Evolutionary conservation across 768 basidiomycete species (phyloP).

Genomic region (Tulasnella sp.): DNA sequence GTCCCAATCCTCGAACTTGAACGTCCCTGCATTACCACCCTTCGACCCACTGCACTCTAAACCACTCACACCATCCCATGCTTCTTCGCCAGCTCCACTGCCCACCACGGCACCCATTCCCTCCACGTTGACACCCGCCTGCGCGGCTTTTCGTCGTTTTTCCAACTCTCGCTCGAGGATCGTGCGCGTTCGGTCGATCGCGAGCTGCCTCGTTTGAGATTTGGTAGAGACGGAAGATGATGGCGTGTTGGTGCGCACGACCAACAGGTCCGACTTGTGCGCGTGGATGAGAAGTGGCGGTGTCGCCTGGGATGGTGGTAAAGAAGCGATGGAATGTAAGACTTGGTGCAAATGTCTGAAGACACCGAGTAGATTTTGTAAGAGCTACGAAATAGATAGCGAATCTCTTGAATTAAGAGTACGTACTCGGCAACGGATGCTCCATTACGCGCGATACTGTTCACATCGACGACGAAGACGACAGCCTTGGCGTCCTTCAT

Average conservation of each 20-base stretch:
- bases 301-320: constrained; percentile 54
- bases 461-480: constrained; percentile 71
- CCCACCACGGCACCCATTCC: constrained; percentile 56
- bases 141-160: constrained; percentile 39
- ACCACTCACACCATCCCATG: constrained; percentile 37
- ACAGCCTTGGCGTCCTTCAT: constrained; percentile 50
- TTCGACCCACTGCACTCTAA: constrained; percentile 51
- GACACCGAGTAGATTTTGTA: background rate
- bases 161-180: constrained; percentile 79
- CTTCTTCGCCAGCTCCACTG: constrained; percentile 21
- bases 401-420: background rate
- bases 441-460: constrained; percentile 64
- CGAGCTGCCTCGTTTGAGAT: constrained; percentile 29
- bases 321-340: constrained; percentile 54
- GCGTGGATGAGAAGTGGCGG: constrained; percentile 59
- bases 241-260: constrained; percentile 27
- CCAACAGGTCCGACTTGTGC: constrained; percentile 67
- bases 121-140: constrained; percentile 52
- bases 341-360: constrained; percentile 64
- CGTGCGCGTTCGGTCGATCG: constrained; percentile 47
- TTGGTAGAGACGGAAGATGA: constrained; percentile 27
- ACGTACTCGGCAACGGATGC: constrained; percentile 70
- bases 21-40: constrained; percentile 31
- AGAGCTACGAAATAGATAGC: background rate
- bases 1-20: constrained; percentile 74